phyloP scores from a whole-genome alignment of 345 rosid species.

The Balakata baccata region DNA sequence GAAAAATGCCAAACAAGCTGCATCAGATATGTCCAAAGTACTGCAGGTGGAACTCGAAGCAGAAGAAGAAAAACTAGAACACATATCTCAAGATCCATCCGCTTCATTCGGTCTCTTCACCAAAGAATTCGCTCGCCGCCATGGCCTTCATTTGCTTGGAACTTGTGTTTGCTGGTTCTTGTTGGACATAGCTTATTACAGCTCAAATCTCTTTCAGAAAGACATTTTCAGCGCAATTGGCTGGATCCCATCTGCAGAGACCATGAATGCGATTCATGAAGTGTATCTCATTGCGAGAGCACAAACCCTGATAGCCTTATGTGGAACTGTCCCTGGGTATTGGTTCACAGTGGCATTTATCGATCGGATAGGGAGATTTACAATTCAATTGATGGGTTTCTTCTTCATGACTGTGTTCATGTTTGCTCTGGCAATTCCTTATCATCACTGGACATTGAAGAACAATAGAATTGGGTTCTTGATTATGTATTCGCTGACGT shows the following conservation, averaged over 20 bases:
- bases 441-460: slow-evolving; percentile 18
- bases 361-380: slow-evolving; percentile 13
- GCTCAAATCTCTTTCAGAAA: slow-evolving; percentile 20
- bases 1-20: slow-evolving; percentile 20
- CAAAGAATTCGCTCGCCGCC: slow-evolving; percentile 12
- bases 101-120: slow-evolving; percentile 14
- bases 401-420: slow-evolving; percentile 22
- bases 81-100: background rate
- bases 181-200: slow-evolving; percentile 20
- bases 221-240: slow-evolving; percentile 21
- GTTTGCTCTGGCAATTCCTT: slow-evolving; percentile 20
- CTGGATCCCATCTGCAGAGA: slow-evolving; percentile 18
- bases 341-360: slow-evolving; percentile 21
- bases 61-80: slow-evolving; percentile 10
- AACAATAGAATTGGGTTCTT: slow-evolving; percentile 17
- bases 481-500: slow-evolving; percentile 17
- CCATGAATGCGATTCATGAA: slow-evolving; percentile 21
- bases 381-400: slow-evolving; percentile 23
- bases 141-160: slow-evolving; percentile 17
- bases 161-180: slow-evolving; percentile 19
- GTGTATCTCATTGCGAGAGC: slow-evolving; percentile 18
- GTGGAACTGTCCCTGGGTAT: slow-evolving; percentile 23
- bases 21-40: slow-evolving; percentile 26
- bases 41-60: slow-evolving; percentile 18
- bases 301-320: slow-evolving; percentile 19